These are phyloP conservation scores for Oryza rufipogon DNA, from an alignment of 176 grass and related monocot genomes.

Conservation along the genomic window DNA sequence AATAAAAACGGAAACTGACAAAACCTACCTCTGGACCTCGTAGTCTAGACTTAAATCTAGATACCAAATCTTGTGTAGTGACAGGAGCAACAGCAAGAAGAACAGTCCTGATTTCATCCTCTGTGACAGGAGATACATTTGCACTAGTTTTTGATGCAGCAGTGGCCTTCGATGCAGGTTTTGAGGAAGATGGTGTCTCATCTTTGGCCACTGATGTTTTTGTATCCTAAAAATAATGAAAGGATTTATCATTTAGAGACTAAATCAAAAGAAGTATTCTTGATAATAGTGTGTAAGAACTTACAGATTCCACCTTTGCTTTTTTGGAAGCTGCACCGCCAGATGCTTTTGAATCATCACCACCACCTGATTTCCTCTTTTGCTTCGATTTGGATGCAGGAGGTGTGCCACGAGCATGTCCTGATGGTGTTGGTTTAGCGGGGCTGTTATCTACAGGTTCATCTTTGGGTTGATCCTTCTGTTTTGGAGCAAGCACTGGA, in stretches of 20 bases:
- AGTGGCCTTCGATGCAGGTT: slow-evolving; percentile 55
- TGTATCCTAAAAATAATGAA: slow-evolving; percentile 44
- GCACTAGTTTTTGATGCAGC: slow-evolving; percentile 43
- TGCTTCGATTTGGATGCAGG: slow-evolving; percentile 81
- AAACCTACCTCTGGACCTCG: slow-evolving; percentile 67
- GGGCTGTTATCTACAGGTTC: slow-evolving; percentile 78
- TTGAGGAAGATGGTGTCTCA: slow-evolving; percentile 53
- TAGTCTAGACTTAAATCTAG: slow-evolving; percentile 92
- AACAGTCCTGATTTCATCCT: slow-evolving; percentile 94
- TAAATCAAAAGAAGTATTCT: slow-evolving; percentile 19
- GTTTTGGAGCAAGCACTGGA: slow-evolving; percentile 83
- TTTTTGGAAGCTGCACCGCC: slow-evolving; percentile 70
- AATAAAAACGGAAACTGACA: neutral
- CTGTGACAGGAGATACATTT: slow-evolving; percentile 70
- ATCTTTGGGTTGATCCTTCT: slow-evolving; percentile 78
- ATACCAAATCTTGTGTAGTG: slow-evolving; percentile 90
- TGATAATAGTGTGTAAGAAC: slow-evolving; percentile 30
- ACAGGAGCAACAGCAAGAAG: slow-evolving; percentile 75
- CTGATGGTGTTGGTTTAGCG: slow-evolving; percentile 57
- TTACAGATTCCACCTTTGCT: slow-evolving; percentile 77
- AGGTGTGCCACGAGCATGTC: slow-evolving; percentile 57
- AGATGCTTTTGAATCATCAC: slow-evolving; percentile 70
- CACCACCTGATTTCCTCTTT: slow-evolving; percentile 81
- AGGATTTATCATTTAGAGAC: slow-evolving; percentile 4
- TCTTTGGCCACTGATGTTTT: slow-evolving; percentile 62